Base-by-base conservation (phyloP, 768 basidiomycete genomes). In the Russula olivacea region DNA sequence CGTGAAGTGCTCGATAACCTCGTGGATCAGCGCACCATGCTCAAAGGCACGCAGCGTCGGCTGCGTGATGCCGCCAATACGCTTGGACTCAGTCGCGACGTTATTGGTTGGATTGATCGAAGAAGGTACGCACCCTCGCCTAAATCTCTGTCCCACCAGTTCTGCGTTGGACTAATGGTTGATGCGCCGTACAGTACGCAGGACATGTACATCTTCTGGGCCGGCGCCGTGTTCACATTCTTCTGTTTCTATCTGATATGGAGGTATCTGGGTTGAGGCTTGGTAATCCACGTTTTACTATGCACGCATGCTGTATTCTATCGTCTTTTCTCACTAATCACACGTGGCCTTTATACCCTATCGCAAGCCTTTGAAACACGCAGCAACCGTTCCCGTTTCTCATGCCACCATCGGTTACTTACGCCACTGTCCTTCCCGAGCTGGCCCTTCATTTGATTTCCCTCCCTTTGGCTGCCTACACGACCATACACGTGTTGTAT, bases 61-160 rank as follows among this genome's bases (percentile, higher is more conserved):
- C 74, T 99, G 55, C 75, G 97, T 61, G 88, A 91, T 71, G 88
- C 93, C 48, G 97, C 95, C 52, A 98, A 97, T 74, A 97, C 93
- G 28, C 75, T 99, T 62, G 97, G 97, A 0, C 76, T 98, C 71
- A 94, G 94, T 73, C 81, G 94, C 64, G 83, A 96, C 71, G 95
- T 96, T 38, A 98, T 99, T 73, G 87, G 91, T 8, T 99, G 95
- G 93, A 95, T 99, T 67, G 97, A 99, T 72, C 83, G 87, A 66
- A 80, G 97, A 74, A 97, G 92, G 94, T 93, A 65, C 62, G 84
- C 14, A 14, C 14, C 79, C 17, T 23, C 34, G n/a, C n/a, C 45
- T 38, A 15, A 17, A 19, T 14, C 14, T 7, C 34, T 32, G 34
- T 15, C 38, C 21, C 25, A 2, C 9, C 21, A 9, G 25, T 32